Evolutionary conservation across 176 grass and related monocot species (phyloP).

Genomic region (Aegilops speltoides): DNA sequence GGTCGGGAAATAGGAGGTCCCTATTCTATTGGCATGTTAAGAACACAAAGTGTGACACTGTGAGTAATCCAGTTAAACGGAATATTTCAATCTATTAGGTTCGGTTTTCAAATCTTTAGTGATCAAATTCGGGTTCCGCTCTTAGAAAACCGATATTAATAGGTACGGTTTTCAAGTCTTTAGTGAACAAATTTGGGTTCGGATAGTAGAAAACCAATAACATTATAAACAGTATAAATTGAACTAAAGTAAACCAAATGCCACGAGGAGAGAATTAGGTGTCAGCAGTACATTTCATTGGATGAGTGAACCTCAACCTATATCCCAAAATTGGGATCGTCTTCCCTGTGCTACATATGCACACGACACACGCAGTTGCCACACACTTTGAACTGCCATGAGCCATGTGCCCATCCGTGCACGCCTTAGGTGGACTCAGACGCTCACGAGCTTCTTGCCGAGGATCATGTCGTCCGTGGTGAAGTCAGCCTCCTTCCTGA

Average conservation of each 20-base stretch:
- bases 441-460: constrained; percentile 63
- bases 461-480: constrained; percentile 93
- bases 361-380: too few species aligned
- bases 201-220: too few species aligned
- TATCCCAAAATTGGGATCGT: neutral
- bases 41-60: too few species aligned
- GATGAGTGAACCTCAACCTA: neutral
- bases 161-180: too few species aligned
- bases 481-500: constrained; percentile 82
- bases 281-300: neutral
- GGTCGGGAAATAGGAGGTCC: too few species aligned
- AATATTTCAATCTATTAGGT: too few species aligned
- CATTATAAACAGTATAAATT: neutral
- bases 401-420: neutral
- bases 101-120: too few species aligned
- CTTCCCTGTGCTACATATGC: neutral
- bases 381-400: neutral
- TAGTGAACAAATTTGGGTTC: neutral
- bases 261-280: neutral
- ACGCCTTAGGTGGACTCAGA: constrained; percentile 5
- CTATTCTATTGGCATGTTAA: too few species aligned
- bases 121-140: too few species aligned
- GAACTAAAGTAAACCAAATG: neutral
- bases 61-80: too few species aligned
- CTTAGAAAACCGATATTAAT: too few species aligned